Percentiles rank a stretch among this genome's conserved stretches.
Evolutionary conservation across 2,329 filamentous ascomycete genomes (phyloP).

Genomic region (Aspergillus caelatus): DNA sequence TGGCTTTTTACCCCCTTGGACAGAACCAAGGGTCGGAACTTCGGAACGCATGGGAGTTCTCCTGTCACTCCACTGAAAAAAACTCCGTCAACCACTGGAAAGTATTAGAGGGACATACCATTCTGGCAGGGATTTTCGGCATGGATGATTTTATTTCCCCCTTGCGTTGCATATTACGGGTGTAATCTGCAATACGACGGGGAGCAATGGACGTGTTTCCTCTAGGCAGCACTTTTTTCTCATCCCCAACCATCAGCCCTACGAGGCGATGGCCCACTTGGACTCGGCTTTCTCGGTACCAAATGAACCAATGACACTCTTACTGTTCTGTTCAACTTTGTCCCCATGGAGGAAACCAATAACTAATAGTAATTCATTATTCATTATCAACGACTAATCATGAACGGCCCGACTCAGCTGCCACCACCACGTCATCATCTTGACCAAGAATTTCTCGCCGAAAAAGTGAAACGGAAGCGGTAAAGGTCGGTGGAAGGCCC

Average conservation of each 20-base stretch:
- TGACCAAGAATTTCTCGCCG: constrained; percentile 14
- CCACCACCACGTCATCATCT: constrained; percentile 21
- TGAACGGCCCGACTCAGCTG: constrained; percentile 3
- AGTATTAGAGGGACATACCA: not conserved
- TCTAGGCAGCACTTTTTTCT: constrained; percentile 5
- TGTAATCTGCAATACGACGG: not conserved
- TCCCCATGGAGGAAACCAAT: not conserved
- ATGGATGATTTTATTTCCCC: not conserved
- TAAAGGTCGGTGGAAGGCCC: constrained; percentile 20
- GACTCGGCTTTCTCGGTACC: not conserved
- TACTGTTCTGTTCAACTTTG: not conserved
- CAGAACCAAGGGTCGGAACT: not conserved
- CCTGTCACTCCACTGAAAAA: not conserved
- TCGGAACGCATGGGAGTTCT: not conserved
- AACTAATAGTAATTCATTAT: not conserved
- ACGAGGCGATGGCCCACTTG: constrained; percentile 4
- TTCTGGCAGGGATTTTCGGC: not conserved
- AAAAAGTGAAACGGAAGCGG: constrained; percentile 13
- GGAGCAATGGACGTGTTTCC: too few species aligned
- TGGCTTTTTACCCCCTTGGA: not conserved
- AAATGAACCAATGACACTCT: not conserved
- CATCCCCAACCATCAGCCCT: constrained; percentile 8
- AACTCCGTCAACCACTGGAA: not conserved
- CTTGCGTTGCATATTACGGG: not conserved
- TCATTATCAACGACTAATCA: constrained; percentile 5